Conservation (phyloP, 495 filamentous ascomycete species). For the Neurospora sp. region DNA sequence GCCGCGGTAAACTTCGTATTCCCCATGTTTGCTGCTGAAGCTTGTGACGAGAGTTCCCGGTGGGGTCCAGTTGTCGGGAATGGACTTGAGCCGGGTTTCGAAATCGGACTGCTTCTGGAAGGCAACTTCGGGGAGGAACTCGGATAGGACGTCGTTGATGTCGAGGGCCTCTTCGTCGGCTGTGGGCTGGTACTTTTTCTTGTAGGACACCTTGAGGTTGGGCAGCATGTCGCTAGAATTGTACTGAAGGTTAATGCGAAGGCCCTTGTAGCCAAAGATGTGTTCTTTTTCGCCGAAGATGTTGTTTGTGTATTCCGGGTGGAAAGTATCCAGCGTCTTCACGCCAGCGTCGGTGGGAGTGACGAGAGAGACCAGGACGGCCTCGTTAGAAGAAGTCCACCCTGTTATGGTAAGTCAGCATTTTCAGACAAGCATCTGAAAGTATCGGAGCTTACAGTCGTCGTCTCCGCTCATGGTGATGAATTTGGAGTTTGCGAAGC, state of each 20-base stretch:
- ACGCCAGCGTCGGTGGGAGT: conserved; percentile 44
- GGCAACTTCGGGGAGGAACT: conserved; percentile 58
- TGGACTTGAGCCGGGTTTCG: conserved; percentile 43
- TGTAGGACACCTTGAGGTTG: conserved; percentile 58
- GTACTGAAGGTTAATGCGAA: conserved; percentile 68
- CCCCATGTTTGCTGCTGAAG: conserved; percentile 23
- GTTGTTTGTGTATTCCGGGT: conserved; percentile 79
- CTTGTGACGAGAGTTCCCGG: conserved; percentile 39
- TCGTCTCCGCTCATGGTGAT: background rate
- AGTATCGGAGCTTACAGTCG: background rate
- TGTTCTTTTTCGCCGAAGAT: conserved; percentile 86
- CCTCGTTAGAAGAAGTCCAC: conserved; percentile 66
- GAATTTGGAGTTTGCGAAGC: background rate
- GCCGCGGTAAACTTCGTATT: conserved; percentile 45
- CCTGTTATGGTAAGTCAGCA: conserved; percentile 37
- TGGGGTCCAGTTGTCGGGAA: conserved; percentile 48
- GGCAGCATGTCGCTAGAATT: conserved; percentile 74
- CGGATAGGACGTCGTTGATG: conserved; percentile 51
- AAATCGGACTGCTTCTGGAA: conserved; percentile 52
- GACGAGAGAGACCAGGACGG: conserved; percentile 59
- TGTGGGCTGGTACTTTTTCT: conserved; percentile 61
- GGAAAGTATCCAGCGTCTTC: conserved; percentile 55
- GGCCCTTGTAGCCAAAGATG: conserved; percentile 80
- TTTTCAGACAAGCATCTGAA: too few relatives aligned
- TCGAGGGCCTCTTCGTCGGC: conserved; percentile 62